Percentiles rank a stretch among this genome's conserved stretches.
These are phyloP conservation scores for Pseudogymnoascus sp. DNA, from an alignment of 2,329 filamentous ascomycete species.

Conservation along the genomic window DNA sequence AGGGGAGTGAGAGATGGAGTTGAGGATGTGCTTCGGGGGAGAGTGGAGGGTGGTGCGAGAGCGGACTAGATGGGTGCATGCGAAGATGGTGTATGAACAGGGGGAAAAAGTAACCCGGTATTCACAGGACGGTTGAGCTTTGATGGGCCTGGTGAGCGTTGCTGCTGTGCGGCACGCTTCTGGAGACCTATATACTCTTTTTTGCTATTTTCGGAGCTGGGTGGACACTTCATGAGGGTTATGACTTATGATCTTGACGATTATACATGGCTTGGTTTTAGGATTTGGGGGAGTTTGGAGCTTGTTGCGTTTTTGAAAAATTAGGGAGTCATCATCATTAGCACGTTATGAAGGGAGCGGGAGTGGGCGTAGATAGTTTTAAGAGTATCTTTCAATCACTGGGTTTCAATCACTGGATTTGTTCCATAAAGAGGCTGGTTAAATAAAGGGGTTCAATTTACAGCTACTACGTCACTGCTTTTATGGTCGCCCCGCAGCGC, in stretches of 20 bases:
- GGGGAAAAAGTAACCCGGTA: not conserved
- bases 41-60: not conserved
- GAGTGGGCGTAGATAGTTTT: constrained; percentile 5
- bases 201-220: constrained; percentile 1
- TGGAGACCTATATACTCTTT: not conserved
- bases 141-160: not conserved
- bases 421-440: not conserved
- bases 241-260: constrained; percentile 7
- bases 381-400: not conserved
- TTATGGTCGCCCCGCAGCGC: not conserved
- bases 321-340: not conserved
- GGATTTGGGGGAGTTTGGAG: not conserved
- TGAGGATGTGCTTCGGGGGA: constrained; percentile 25
- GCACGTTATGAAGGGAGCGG: not conserved
- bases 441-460: not conserved
- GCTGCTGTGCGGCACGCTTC: not conserved
- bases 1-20: constrained; percentile 30
- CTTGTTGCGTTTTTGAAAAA: not conserved
- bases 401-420: not conserved
- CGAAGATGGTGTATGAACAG: not conserved
- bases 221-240: not conserved
- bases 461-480: not conserved
- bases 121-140: constrained; percentile 1
- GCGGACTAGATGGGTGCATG: not conserved
- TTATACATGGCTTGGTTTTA: constrained; percentile 4